Evolutionary conservation across 2,329 filamentous ascomycete genomes (phyloP).

Genomic region (Penicillium palitans): DNA sequence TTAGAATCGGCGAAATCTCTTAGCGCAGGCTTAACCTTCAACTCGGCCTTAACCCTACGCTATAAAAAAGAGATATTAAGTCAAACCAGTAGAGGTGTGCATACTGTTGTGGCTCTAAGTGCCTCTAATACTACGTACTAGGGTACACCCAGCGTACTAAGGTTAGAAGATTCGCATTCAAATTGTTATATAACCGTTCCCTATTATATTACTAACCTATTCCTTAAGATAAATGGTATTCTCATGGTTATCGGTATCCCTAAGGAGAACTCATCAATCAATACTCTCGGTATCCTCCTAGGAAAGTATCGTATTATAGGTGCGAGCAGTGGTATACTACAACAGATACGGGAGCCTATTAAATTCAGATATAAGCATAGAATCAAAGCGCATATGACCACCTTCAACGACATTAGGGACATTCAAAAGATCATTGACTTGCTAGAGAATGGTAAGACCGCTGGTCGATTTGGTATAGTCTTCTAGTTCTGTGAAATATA

Average conservation of each 20-base stretch:
- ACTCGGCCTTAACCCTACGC: not conserved
- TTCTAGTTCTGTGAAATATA: not conserved
- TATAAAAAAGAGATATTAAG: not conserved
- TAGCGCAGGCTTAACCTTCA: not conserved
- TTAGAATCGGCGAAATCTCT: not conserved
- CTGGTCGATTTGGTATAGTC: constrained; percentile 2
- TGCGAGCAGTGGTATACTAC: not conserved
- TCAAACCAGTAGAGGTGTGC: not conserved
- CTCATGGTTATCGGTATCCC: not conserved
- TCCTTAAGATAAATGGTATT: not conserved
- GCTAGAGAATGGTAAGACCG: not conserved
- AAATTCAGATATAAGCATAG: constrained; percentile 5
- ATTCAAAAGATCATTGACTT: constrained; percentile 2
- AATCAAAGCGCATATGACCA: constrained; percentile 4
- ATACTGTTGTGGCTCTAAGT: not conserved
- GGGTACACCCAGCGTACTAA: not conserved
- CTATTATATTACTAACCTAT: not conserved
- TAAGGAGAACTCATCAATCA: not conserved
- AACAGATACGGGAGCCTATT: constrained; percentile 1
- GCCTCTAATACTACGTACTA: not conserved
- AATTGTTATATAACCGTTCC: not conserved
- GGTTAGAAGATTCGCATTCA: not conserved
- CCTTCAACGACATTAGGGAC: not conserved
- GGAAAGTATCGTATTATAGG: not conserved
- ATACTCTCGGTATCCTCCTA: not conserved